Percentiles rank a stretch among this genome's conserved stretches.
Conservation (phyloP, 805 yeast genomes). For the Schwanniomyces polymorphus region DNA sequence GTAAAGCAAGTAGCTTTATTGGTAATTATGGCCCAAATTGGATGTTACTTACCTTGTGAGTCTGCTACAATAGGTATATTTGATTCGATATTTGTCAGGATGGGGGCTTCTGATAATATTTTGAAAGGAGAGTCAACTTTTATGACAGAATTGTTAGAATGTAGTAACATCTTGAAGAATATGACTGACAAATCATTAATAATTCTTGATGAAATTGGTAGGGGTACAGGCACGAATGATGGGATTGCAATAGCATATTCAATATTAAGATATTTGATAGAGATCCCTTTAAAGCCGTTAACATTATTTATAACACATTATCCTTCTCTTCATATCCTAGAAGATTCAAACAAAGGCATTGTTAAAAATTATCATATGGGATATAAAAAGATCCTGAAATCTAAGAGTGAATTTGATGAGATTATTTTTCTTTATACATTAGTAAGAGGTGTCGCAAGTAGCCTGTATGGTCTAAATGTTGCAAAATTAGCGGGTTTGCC, state of each 20-base stretch:
- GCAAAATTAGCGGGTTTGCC: constrained; percentile 74
- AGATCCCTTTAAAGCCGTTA: constrained; percentile 42
- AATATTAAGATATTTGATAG: constrained; percentile 59
- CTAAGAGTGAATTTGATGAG: constrained; percentile 32
- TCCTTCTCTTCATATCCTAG: constrained; percentile 60
- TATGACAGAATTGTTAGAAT: constrained; percentile 72
- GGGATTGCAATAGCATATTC: constrained; percentile 83
- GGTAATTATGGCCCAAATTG: constrained; percentile 74
- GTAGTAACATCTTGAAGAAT: constrained; percentile 52
- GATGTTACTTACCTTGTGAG: constrained; percentile 72
- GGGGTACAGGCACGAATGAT: constrained; percentile 74
- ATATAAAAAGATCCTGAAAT: constrained; percentile 42
- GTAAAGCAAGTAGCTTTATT: constrained; percentile 72
- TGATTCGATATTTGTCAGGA: constrained; percentile 75
- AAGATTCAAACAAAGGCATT: constrained; percentile 30
- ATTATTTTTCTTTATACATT: constrained; percentile 39
- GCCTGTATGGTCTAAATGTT: constrained; percentile 83
- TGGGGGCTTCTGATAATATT: constrained; percentile 84
- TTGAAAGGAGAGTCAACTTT: constrained; percentile 79
- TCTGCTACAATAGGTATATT: constrained; percentile 63
- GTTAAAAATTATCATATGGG: constrained; percentile 76
- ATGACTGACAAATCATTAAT: constrained; percentile 62
- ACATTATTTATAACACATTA: constrained; percentile 84
- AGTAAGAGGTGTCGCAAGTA: constrained; percentile 40
- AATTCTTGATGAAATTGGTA: constrained; percentile 73